Conservation (phyloP, 2,329 filamentous ascomycete genomes). For the Penicillium occitanis region DNA sequence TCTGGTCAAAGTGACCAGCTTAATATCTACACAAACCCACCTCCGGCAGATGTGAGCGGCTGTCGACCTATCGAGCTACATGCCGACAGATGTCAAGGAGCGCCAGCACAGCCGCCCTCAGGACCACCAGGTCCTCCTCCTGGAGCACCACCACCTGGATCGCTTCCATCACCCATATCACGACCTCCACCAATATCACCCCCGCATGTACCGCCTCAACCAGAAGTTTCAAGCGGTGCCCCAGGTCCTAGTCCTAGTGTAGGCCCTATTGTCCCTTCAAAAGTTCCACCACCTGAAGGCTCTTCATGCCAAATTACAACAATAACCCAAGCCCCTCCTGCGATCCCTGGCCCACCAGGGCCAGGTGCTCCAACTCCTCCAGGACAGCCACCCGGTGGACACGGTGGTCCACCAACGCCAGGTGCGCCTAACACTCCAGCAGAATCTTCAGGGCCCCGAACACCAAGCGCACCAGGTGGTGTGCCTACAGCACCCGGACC, state of each 20-base stretch:
- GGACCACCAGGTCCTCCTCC: constrained; percentile 17
- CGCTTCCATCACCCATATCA: background rate
- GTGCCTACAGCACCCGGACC: constrained; percentile 11
- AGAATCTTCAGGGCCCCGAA: constrained; percentile 6
- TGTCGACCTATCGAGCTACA: constrained; percentile 37
- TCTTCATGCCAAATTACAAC: background rate
- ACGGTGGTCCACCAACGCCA: background rate
- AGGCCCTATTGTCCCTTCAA: background rate
- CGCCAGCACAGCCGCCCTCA: constrained; percentile 21
- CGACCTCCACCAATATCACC: background rate
- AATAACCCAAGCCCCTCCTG: background rate
- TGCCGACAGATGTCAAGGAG: constrained; percentile 38
- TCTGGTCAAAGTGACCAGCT: constrained; percentile 46
- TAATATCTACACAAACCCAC: constrained; percentile 44
- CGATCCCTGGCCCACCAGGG: background rate
- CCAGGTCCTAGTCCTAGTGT: constrained; percentile 1
- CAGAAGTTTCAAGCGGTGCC: background rate
- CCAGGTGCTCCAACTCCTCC: background rate
- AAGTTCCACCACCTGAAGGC: background rate
- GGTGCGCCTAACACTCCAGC: constrained; percentile 1
- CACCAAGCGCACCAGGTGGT: constrained; percentile 17
- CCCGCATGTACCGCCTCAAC: background rate
- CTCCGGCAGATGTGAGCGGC: constrained; percentile 33
- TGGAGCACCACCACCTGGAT: constrained; percentile 8
- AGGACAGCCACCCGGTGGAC: background rate